phyloP scores from a whole-genome alignment of 2,329 filamentous ascomycete genomes.

The Colletotrichum ledebouriae region DNA sequence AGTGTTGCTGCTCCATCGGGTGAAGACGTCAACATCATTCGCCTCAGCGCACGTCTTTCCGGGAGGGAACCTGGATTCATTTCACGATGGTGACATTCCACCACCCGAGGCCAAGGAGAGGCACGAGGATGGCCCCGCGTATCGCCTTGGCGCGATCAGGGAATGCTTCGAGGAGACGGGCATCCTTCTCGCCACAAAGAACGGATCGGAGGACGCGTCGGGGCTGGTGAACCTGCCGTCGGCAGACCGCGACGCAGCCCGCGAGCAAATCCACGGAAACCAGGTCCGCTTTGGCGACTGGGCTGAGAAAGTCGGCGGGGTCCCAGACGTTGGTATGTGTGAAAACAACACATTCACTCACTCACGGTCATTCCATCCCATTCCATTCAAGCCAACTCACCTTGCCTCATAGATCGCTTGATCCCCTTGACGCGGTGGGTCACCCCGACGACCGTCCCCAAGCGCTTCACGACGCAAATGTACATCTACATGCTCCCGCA shows the following conservation, averaged over 20 bases:
- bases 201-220: conserved; percentile 55
- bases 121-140: conserved; percentile 79
- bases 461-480: conserved; percentile 95
- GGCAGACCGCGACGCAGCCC: conserved; percentile 72
- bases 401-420: conserved; percentile 65
- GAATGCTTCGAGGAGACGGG: conserved; percentile 98
- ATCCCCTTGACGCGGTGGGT: conserved; percentile 93
- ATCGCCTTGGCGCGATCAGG: conserved; percentile 85
- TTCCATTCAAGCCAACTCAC: neutral
- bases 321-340: conserved; percentile 74
- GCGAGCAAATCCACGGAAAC: conserved; percentile 77
- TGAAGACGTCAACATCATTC: conserved; percentile 85
- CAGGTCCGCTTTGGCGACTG: conserved; percentile 77
- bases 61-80: conserved; percentile 83
- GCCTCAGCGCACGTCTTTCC: conserved; percentile 96
- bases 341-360: neutral
- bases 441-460: conserved; percentile 79
- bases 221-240: conserved; percentile 72
- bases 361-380: neutral
- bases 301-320: conserved; percentile 66
- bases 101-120: conserved; percentile 61
- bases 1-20: conserved; percentile 88
- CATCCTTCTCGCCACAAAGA: conserved; percentile 76
- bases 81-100: conserved; percentile 77
- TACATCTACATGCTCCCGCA: conserved; percentile 91